Base-by-base conservation (phyloP, 2,329 filamentous ascomycete genomes). In the Aschersonia sp. region DNA sequence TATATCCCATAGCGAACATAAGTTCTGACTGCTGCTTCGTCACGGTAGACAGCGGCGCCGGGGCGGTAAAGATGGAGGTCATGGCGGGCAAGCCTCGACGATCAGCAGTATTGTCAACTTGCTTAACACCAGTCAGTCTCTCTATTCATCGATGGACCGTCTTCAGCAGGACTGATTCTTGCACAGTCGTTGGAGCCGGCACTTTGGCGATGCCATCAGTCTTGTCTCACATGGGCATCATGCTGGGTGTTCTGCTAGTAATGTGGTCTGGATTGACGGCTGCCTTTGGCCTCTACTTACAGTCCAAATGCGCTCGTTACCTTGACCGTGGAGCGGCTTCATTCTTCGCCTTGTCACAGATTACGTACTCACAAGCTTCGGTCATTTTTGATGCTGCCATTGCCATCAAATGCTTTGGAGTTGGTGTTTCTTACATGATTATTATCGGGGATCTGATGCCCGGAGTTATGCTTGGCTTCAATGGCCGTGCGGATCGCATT, bases 371-470 rank as follows among this genome's bases (percentile, higher is more conserved):
- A 1, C 95, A 95, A 62, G 89, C 91, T 2, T 87, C 92, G 6
- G 88, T 98, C 44, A 74, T 97, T 44, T 98, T 98, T 63, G 92
- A 98, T 66, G 82, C 84, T 5, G 92, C 92, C 5, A 98, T 98
- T 61, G 89, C 91, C 9, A 81, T 98, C 60, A 98, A 98, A 64
- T 98, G 92, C 66, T 98, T 98, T 61, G 92, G 92, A 40, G 92
- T 98, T 7, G 92, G 86, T 29, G 87, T 97, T 51, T 96, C 89
- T 57, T 98, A 98, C 67, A 78, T 98, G 58, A 98, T 98, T 60
- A 97, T 98, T 59, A 97, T 98, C 56, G 92, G 92, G 46, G 92
- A 98, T 63, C 71, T 98, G 52, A 98, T 98, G 92, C 92, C 92
- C 1, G 91, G 89, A 40, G 92, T 98, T 7, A 81, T 92, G 30